phyloP scores from a whole-genome alignment of 2,329 filamentous ascomycete genomes.

The Phoma sp. region DNA sequence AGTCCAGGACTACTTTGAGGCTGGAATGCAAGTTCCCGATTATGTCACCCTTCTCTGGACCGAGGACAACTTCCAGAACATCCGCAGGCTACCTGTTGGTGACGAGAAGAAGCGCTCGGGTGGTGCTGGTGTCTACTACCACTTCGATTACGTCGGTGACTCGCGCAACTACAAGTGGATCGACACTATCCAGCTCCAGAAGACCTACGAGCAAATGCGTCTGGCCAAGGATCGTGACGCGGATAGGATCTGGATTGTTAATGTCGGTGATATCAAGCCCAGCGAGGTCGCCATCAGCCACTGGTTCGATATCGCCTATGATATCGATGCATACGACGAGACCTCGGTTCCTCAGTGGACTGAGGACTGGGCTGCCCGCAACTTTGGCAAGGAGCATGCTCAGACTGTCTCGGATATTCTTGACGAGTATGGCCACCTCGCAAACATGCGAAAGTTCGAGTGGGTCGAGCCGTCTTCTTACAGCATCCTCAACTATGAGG shows the following conservation, averaged over 20 bases:
- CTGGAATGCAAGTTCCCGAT: conserved; percentile 67
- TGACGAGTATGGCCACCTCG: conserved; percentile 62
- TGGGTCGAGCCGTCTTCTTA: conserved; percentile 64
- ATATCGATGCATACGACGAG: conserved; percentile 63
- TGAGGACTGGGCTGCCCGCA: conserved; percentile 61
- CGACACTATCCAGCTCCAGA: conserved; percentile 69
- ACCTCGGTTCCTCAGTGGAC: conserved; percentile 64
- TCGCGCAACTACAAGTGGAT: conserved; percentile 65
- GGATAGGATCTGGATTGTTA: conserved; percentile 69
- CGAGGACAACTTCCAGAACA: conserved; percentile 73
- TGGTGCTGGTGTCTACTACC: conserved; percentile 71
- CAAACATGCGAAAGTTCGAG: conserved; percentile 67
- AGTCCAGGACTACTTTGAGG: conserved; percentile 71
- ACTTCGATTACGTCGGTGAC: conserved; percentile 68
- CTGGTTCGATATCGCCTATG: conserved; percentile 72
- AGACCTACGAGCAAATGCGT: conserved; percentile 70
- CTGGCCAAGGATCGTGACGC: conserved; percentile 65
- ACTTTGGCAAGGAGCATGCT: conserved; percentile 60
- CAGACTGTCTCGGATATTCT: conserved; percentile 59
- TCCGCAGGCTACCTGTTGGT: conserved; percentile 64
- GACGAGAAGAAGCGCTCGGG: conserved; percentile 66
- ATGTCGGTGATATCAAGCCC: conserved; percentile 70
- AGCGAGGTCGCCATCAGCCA: conserved; percentile 70
- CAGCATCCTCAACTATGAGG: conserved; percentile 68
- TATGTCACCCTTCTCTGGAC: conserved; percentile 72